phyloP scores from a whole-genome alignment of 2,329 filamentous ascomycete genomes.

The Sclerotinia nivalis region DNA sequence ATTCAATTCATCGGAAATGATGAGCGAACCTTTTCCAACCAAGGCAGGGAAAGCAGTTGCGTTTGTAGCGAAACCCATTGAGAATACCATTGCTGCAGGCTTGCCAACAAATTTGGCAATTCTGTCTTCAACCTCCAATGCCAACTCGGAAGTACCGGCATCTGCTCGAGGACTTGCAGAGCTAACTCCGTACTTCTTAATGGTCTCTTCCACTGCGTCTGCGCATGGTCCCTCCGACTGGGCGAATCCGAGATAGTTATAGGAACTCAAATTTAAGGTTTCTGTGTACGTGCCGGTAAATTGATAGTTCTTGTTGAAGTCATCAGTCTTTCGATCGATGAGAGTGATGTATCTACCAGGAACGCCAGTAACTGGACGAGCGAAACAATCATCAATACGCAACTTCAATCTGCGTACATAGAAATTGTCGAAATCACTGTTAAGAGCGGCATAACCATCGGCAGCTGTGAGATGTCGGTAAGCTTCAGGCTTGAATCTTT shows the following conservation, averaged over 20 bases:
- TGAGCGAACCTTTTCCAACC: constrained; percentile 86
- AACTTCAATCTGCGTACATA: constrained; percentile 91
- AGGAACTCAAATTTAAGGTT: constrained; percentile 97
- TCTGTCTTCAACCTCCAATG: constrained; percentile 84
- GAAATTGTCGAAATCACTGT: constrained; percentile 98
- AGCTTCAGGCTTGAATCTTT: constrained; percentile 80
- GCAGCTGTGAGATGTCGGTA: constrained; percentile 80
- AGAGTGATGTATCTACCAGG: constrained; percentile 92
- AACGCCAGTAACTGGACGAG: constrained; percentile 87
- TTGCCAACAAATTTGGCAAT: constrained; percentile 93
- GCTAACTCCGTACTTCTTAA: constrained; percentile 83
- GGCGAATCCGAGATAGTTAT: constrained; percentile 98
- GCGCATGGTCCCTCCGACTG: constrained; percentile 97
- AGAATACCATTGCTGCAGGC: constrained; percentile 93
- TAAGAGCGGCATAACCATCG: constrained; percentile 91
- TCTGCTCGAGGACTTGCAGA: constrained; percentile 81
- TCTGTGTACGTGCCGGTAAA: constrained; percentile 89
- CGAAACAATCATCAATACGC: constrained; percentile 95
- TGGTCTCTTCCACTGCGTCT: constrained; percentile 82
- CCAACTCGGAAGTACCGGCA: constrained; percentile 82
- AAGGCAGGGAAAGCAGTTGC: constrained; percentile 89
- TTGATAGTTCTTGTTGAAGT: constrained; percentile 89
- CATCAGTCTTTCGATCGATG: constrained; percentile 84
- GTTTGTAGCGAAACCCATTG: constrained; percentile 98
- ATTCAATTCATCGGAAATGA: constrained; percentile 96